Evolutionary conservation across 1,139 yeast species (phyloP), one percentile per base, ranked within the genome.

Genomic region (Arxiozyma slooffiae): DNA sequence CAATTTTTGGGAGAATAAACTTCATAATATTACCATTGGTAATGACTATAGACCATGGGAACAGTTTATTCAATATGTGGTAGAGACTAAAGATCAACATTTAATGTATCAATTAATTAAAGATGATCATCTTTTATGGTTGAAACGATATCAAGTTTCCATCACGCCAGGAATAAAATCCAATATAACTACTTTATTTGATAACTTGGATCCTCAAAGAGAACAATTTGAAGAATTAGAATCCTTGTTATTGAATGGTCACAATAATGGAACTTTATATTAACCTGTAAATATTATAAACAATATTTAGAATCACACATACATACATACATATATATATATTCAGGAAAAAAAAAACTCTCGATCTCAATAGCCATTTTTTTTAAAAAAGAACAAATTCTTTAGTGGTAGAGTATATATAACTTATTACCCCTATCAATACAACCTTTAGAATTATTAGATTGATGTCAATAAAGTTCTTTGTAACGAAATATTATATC

Each of bases 41-140:
- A 52, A 48, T 20, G 65, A 62, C 42, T 46, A 47, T 20, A 57
- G 64, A 26, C 66, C 66, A 2, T 63, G 67, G 67, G 41, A 46
- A 6, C 50, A 55, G 7, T 57, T 60, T n/a, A 38, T 63, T 24
- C 46, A 55, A 24, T 37, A 54, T 20, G 34, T 62, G 1, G 53
- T 53, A 2, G 53, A 56, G 16, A 53, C 59, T 2, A 48, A 50
- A 9, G 57, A 61, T 41, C 14, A 24, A 9, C 38, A 41, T 18
- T 34, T 58, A 16, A 52, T 57, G 49, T 49, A 51, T 17, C 49
- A 53, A 21, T 41, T 61, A 6, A 46, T 63, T 4, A 51, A 53
- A n/a, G 56, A 60, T n/a, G 65, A 64, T 4, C 54, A 57, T 46
- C 47, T 64, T 21, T 48, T 63, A 17, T 60, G 64, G 62, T 45